Evolutionary conservation across 805 yeast species (phyloP).

Genomic region (Starmerella khaoyaiensis): DNA sequence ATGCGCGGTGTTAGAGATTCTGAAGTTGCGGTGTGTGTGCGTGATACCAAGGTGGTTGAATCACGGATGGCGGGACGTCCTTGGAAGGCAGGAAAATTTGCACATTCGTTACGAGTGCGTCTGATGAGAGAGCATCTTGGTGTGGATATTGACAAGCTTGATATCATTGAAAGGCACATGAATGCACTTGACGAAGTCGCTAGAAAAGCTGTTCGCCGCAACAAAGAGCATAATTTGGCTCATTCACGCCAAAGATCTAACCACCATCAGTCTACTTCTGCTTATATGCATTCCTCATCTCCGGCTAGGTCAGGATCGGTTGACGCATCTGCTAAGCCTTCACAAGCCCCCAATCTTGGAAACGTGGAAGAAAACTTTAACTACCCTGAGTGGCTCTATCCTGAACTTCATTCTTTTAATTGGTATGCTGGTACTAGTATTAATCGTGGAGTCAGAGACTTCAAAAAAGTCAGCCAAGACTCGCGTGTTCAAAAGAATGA

Average conservation of each 20-base stretch:
- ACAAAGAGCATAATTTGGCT: no score
- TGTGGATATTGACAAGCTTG: slow-evolving; percentile 39
- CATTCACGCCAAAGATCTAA: no score
- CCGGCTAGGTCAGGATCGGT: not conserved
- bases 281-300: no score
- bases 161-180: slow-evolving; percentile 20
- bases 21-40: slow-evolving; percentile 77
- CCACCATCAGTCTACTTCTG: no score
- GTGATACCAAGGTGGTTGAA: slow-evolving; percentile 48
- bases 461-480: slow-evolving; percentile 68
- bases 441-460: slow-evolving; percentile 71
- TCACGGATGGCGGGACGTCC: slow-evolving; percentile 70
- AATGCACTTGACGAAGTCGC: slow-evolving; percentile 12
- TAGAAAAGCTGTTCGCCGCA: not conserved
- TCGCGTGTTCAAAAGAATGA: slow-evolving; percentile 58
- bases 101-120: slow-evolving; percentile 77
- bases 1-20: slow-evolving; percentile 92
- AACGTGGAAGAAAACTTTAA: not conserved
- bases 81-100: slow-evolving; percentile 71
- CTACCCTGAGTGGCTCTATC: slow-evolving; percentile 20
- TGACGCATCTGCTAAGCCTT: not conserved
- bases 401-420: slow-evolving; percentile 46
- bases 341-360: no score
- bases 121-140: slow-evolving; percentile 96
- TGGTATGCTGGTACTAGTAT: slow-evolving; percentile 73